A percentile compares a stretch with the other conserved stretches of the same genome.
Evolutionary conservation across 179 eudicot genomes (phyloP).

Genomic region (Patellifolia procumbens): DNA sequence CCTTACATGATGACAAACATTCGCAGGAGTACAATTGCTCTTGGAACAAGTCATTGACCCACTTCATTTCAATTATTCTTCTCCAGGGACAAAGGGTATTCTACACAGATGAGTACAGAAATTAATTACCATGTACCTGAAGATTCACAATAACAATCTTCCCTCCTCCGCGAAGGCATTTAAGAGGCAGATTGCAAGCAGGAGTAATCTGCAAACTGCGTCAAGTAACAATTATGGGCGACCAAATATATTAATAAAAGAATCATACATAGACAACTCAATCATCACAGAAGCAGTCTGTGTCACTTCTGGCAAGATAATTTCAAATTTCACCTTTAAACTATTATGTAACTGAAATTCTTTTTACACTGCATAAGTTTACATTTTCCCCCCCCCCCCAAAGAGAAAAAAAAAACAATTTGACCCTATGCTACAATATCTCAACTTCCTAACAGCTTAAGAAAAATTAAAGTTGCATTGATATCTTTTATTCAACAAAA

Average conservation of each 20-base stretch:
- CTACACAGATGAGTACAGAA: neutral
- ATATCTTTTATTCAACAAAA: neutral
- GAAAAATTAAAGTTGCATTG: neutral
- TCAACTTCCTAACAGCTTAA: neutral
- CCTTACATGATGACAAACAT: neutral
- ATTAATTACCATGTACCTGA: constrained; percentile 56
- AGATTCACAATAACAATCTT: constrained; percentile 93
- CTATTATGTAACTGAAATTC: neutral
- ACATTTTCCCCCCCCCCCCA: too few relatives aligned
- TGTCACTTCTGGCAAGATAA: neutral
- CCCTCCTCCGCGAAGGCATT: constrained; percentile 83
- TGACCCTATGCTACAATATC: neutral
- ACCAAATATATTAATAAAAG: neutral
- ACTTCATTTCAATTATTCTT: neutral
- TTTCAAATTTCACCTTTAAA: neutral
- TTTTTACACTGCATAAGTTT: neutral
- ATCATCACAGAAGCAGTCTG: constrained; percentile 10
- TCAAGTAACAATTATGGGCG: constrained; percentile 20
- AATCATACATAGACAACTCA: neutral
- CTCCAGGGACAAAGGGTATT: neutral
- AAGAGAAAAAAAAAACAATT: too few relatives aligned
- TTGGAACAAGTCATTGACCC: neutral
- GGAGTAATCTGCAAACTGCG: constrained; percentile 99
- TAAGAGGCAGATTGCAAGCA: constrained; percentile 92
- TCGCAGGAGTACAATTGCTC: constrained; percentile 1